Base-by-base conservation (phyloP, 2,329 filamentous ascomycete genomes). In the Ilyonectria destructans region DNA sequence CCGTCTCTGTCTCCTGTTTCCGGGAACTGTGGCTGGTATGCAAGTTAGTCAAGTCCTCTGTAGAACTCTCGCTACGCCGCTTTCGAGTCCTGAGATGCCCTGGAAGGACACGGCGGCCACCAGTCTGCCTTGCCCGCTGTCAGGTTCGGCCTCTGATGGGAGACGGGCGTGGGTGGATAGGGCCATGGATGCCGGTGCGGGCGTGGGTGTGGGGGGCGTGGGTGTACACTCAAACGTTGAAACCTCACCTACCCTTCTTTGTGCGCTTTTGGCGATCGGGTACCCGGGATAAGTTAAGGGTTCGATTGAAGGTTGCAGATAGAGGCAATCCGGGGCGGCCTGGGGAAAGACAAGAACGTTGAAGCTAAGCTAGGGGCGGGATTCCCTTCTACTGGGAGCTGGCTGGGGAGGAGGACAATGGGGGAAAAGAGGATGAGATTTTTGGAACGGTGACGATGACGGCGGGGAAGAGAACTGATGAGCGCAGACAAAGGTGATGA, bases 391-490 rank as follows among this genome's bases (percentile, higher is more conserved):
- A 12, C 10, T 35, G 23, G 48, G 48, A 17, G 23, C 23, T 49
- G 46, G 46, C 13, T 15, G 29, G 15, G 43, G 46, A 31, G 12
- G 23, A n/a, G 26, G 31, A 37, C 19, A 17, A 35, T 35, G 29
- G 29, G 33, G 29, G 33, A 13, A 19, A 19, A 19, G 51, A 21
- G 31, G 51, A 31, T 54, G 51, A 35, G 51, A 23, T 35, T 35
- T 35, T 35, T 35, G 51, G n/a, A 31, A 21, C 9, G n/a, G 35
- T 54, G 51, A 54, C 51, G 51, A 54, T 33, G 17, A n/a, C n/a
- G 51, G 51, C 35, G 51, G 51, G 12, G 29, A 35, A 35, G 51
- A 19, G 51, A 31, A 35, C 29, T 21, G 12, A 51, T 9, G 48
- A n/a, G 13, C n/a, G 15, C 51, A 19, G 19, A 54, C 31, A 33